Percentiles rank a stretch among this genome's conserved stretches.
These are phyloP conservation scores for Alternaria infectoria DNA, from an alignment of 2,329 filamentous ascomycete genomes.

Conservation along the genomic window DNA sequence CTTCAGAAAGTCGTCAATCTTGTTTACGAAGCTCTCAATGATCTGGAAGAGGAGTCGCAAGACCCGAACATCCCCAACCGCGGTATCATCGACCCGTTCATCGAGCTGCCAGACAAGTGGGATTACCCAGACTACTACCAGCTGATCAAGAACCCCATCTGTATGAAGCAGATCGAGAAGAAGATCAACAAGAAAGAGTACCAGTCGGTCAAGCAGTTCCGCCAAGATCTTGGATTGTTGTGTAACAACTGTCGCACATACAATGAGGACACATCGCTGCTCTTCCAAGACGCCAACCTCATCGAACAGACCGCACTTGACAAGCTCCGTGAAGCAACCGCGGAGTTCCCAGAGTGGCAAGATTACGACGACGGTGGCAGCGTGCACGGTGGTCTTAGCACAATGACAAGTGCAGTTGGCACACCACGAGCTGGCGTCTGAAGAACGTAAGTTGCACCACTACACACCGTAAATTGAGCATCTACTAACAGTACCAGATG, in stretches of 20 bases:
- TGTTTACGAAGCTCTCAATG: constrained; percentile 81
- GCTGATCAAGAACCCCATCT: constrained; percentile 90
- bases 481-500: constrained; percentile 1
- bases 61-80: constrained; percentile 68
- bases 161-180: constrained; percentile 92
- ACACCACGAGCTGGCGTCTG: constrained; percentile 35
- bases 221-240: constrained; percentile 80
- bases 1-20: constrained; percentile 80
- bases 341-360: constrained; percentile 62
- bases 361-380: constrained; percentile 62
- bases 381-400: constrained; percentile 55
- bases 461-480: background rate
- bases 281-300: constrained; percentile 89
- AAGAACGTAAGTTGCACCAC: constrained; percentile 10
- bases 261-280: constrained; percentile 92
- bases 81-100: constrained; percentile 90
- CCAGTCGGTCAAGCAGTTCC: constrained; percentile 77
- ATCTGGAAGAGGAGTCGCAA: constrained; percentile 77
- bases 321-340: constrained; percentile 62
- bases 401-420: constrained; percentile 40
- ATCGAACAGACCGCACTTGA: constrained; percentile 72
- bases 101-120: constrained; percentile 86
- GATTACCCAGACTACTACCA: constrained; percentile 95
- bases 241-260: constrained; percentile 93
- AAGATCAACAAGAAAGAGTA: constrained; percentile 98